phyloP scores from a whole-genome alignment of 495 filamentous ascomycete genomes.

The Cryomyces antarcticus region DNA sequence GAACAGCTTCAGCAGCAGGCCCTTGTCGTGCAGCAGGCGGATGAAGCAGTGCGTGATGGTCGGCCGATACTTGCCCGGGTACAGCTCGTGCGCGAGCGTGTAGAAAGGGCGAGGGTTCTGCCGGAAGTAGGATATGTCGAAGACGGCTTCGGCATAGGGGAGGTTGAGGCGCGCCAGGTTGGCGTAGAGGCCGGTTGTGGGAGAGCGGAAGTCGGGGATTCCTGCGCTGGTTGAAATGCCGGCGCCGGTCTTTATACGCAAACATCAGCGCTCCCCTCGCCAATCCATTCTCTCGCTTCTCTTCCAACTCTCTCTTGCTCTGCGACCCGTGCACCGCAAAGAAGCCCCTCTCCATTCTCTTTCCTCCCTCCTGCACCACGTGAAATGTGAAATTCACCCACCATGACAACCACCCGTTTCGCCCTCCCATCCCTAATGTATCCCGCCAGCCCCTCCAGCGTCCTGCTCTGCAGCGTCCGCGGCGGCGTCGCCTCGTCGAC shows the following conservation, averaged over 20 bases:
- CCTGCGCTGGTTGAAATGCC: conserved; percentile 29
- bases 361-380: too few relatives aligned
- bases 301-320: too few relatives aligned
- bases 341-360: too few relatives aligned
- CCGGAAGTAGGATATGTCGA: conserved; percentile 76
- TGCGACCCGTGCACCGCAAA: too few relatives aligned
- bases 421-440: conserved; percentile 49
- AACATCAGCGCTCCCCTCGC: too few relatives aligned
- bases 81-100: conserved; percentile 70
- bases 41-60: conserved; percentile 73
- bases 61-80: conserved; percentile 76
- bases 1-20: conserved; percentile 64
- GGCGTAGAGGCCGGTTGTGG: conserved; percentile 56
- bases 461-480: conserved; percentile 42
- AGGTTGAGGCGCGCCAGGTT: conserved; percentile 71
- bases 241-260: conserved; percentile 27
- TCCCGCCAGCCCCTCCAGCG: conserved; percentile 49
- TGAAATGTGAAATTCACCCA: background rate
- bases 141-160: conserved; percentile 59
- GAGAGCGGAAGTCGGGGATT: conserved; percentile 58
- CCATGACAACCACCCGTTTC: conserved; percentile 57
- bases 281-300: too few relatives aligned
- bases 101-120: conserved; percentile 80
- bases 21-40: conserved; percentile 50
- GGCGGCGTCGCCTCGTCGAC: conserved; percentile 45